These are phyloP conservation scores for Agrocybe pediades DNA, from an alignment of 768 basidiomycete genomes.

Conservation along the genomic window DNA sequence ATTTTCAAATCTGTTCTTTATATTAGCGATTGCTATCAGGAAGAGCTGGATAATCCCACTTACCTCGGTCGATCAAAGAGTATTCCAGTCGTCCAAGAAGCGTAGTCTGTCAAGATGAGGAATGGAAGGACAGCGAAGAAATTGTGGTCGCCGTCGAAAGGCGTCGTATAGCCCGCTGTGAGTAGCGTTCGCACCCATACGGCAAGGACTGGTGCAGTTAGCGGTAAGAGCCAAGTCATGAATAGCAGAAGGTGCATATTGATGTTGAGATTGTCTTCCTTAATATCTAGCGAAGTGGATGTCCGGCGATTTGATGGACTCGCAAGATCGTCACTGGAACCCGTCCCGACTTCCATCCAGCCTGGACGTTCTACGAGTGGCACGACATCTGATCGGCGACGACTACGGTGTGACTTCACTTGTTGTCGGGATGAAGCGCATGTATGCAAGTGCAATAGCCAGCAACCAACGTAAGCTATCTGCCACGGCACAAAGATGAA, in stretches of 20 bases:
- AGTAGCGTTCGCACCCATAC: slow-evolving; percentile 90
- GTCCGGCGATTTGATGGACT: neutral
- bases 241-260: slow-evolving; percentile 68
- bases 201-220: slow-evolving; percentile 73
- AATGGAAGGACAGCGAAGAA: slow-evolving; percentile 66
- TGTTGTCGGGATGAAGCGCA: slow-evolving; percentile 45
- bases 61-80: slow-evolving; percentile 47
- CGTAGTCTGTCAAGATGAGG: slow-evolving; percentile 62
- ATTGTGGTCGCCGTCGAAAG: slow-evolving; percentile 83
- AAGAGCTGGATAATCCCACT: slow-evolving; percentile 17
- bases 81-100: slow-evolving; percentile 47
- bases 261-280: slow-evolving; percentile 43
- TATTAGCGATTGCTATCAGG: slow-evolving; percentile 4
- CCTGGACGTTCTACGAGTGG: slow-evolving; percentile 12
- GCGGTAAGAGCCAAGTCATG: slow-evolving; percentile 80
- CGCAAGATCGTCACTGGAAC: slow-evolving; percentile 5
- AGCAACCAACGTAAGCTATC: slow-evolving; percentile 84
- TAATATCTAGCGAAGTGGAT: slow-evolving; percentile 17
- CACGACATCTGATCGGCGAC: slow-evolving; percentile 8
- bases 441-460: slow-evolving; percentile 75
- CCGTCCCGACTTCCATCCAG: slow-evolving; percentile 4
- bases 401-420: neutral
- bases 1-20: slow-evolving; percentile 37
- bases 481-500: slow-evolving; percentile 88
- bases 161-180: slow-evolving; percentile 76